Evolutionary conservation across 1,284 basidiomycete species (phyloP), one percentile per base, ranked within the genome.

Genomic region (Ustilago tritici): DNA sequence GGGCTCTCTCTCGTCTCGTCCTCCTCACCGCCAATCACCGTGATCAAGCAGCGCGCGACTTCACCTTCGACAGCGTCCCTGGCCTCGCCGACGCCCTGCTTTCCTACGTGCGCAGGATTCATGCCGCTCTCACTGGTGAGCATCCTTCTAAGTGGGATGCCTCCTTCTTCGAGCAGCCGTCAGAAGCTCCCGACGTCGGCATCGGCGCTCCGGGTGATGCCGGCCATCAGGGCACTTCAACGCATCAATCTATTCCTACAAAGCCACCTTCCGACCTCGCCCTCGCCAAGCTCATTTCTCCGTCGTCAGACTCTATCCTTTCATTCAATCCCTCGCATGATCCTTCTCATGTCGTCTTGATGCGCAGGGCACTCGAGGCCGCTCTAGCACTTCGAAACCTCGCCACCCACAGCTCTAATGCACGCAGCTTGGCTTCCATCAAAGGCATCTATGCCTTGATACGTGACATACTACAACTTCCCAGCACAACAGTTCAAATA

Each of bases 1-100:
- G 84, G 84, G 83, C 83, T 2, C 69, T 85, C 19, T 64, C 66
- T 4, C 75, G 79, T 15, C 81, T 85, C 19, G 68, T 79, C 11
- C 35, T 63, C 31, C 62, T 76, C 43, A 75, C 76, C 2, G 64
- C 61, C 56, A 66, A 64, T 19, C 63, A 72, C 34, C 63, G 73
- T 35, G 65, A 70, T 14, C 61, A 55, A 23, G 61, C 65, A 6
- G 54, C 70, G 17, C 70, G 70, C 50, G 70, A 73, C 12, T 68
- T 73, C 15, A 68, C 66, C 34, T 63, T 84, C 11, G 76, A 79
- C 19, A 65, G 69, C 43, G 76, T 79, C 4, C 79, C 81, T 0
- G 84, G 84, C 14, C 59, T 85, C 5, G 70, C 70, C 31, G 84
- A 84, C 17, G 74, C 70, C 7, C 65, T 85, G 32, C 62, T 84